A percentile compares a stretch with the other conserved stretches of the same genome.
Conservation (phyloP, 257 asterid species). For the Rubia yunnanensis region DNA sequence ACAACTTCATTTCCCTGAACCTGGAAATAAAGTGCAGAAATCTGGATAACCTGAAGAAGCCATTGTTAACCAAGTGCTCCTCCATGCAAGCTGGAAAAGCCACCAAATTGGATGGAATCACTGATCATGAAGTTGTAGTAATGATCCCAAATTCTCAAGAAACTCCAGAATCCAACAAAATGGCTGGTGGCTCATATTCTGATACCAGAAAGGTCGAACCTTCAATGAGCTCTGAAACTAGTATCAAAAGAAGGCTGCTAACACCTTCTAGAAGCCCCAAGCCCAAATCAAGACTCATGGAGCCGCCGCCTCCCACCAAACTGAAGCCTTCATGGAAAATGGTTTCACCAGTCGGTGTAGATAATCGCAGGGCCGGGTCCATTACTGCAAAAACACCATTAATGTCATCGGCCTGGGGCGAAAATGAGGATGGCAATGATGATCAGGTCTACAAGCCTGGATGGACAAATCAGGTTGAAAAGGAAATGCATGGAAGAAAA, state of each 20-base stretch:
- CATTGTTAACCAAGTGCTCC: neutral
- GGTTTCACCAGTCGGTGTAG: conserved; percentile 17
- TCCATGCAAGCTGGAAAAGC: conserved; percentile 28
- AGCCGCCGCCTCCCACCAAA: conserved; percentile 36
- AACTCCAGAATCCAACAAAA: conserved; percentile 1
- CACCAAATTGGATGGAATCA: conserved; percentile 17
- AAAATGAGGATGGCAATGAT: conserved; percentile 38
- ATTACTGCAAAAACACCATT: conserved; percentile 58
- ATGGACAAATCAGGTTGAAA: conserved; percentile 10
- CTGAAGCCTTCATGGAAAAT: conserved; percentile 24
- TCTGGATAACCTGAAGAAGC: neutral
- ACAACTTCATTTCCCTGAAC: neutral
- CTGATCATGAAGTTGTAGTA: conserved; percentile 36
- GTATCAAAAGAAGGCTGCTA: conserved; percentile 19
- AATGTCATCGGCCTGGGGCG: conserved; percentile 35
- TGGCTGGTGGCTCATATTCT: conserved; percentile 12
- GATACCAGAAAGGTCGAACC: neutral
- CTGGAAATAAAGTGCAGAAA: neutral
- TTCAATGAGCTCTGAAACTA: conserved; percentile 14
- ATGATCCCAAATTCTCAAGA: conserved; percentile 31
- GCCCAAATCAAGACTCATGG: conserved; percentile 58
- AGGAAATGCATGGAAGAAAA: conserved; percentile 31
- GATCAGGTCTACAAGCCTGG: conserved; percentile 36
- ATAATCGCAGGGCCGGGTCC: conserved; percentile 26
- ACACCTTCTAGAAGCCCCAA: conserved; percentile 27